Percentiles rank a stretch among this genome's conserved stretches.
These are phyloP conservation scores for Plasmodium coatneyi DNA, from an alignment of 169 alveolate genomes.

Conservation along the genomic window DNA sequence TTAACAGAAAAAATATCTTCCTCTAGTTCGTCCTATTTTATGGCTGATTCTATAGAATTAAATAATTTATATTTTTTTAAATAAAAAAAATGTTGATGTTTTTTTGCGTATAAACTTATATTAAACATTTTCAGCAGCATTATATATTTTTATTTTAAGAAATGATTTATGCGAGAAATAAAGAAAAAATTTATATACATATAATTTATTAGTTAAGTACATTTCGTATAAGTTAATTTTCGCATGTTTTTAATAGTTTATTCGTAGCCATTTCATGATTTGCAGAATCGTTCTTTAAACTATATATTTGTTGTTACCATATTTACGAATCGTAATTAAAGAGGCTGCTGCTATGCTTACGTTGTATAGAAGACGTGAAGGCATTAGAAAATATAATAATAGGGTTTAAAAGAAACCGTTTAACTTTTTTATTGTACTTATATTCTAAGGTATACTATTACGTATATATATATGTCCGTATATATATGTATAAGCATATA, in stretches of 20 bases:
- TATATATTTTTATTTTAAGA: too few species aligned
- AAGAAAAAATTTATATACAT: too few species aligned
- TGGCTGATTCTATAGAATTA: neutral
- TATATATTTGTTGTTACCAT: neutral
- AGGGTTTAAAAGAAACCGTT: neutral
- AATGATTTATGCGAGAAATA: neutral
- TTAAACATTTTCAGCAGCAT: neutral
- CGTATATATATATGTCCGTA: neutral
- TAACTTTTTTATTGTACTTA: neutral
- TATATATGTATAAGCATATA: neutral
- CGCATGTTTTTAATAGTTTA: neutral
- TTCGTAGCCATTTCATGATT: neutral
- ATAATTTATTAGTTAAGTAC: neutral
- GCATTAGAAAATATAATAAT: neutral
- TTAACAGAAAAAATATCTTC: neutral
- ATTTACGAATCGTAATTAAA: neutral
- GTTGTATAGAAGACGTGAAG: neutral
- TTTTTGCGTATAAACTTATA: neutral
- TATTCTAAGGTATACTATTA: neutral
- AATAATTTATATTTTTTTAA: neutral
- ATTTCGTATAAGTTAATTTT: neutral
- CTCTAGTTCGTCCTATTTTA: neutral
- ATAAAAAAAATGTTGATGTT: neutral
- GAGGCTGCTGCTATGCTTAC: neutral
- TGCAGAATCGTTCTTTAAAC: neutral